Evolutionary conservation across 805 yeast species (phyloP).

Genomic region (Candida golubevii): DNA sequence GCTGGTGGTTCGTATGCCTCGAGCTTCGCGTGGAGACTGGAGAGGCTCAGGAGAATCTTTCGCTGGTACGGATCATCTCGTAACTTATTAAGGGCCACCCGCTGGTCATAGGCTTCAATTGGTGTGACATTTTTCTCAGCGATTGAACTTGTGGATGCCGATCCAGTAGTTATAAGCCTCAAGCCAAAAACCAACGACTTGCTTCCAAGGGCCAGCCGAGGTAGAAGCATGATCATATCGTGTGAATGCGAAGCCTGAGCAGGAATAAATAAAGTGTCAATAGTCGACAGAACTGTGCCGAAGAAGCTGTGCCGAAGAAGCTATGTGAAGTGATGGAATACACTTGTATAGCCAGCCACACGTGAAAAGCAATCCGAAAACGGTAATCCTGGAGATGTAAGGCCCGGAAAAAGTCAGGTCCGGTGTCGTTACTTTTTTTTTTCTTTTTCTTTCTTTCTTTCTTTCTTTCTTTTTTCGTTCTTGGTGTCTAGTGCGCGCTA

Average conservation of each 20-base stretch:
- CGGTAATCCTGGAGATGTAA: constrained; percentile 1
- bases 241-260: neutral
- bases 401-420: constrained; percentile 2
- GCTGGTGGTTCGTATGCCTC: constrained; percentile 57
- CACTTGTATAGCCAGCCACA: too few species aligned
- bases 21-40: constrained; percentile 54
- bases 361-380: too few species aligned
- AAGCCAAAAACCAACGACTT: neutral
- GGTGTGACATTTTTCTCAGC: constrained; percentile 30
- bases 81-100: constrained; percentile 47
- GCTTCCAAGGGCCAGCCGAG: constrained; percentile 1
- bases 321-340: too few species aligned
- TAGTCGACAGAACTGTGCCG: too few species aligned
- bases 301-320: too few species aligned
- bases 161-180: neutral
- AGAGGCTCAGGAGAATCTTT: constrained; percentile 58
- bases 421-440: neutral
- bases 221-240: constrained; percentile 4
- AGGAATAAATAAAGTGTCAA: too few species aligned
- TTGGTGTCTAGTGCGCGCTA: neutral
- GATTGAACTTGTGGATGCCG: neutral
- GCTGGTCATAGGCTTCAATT: constrained; percentile 45
- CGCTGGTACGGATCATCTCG: constrained; percentile 80
- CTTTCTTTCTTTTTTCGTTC: neutral
- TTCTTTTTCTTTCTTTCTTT: constrained; percentile 2